Percentiles rank a stretch among this genome's conserved stretches.
Conservation (phyloP, 73 alveolate species). For the Symbiodinium pilosum region DNA sequence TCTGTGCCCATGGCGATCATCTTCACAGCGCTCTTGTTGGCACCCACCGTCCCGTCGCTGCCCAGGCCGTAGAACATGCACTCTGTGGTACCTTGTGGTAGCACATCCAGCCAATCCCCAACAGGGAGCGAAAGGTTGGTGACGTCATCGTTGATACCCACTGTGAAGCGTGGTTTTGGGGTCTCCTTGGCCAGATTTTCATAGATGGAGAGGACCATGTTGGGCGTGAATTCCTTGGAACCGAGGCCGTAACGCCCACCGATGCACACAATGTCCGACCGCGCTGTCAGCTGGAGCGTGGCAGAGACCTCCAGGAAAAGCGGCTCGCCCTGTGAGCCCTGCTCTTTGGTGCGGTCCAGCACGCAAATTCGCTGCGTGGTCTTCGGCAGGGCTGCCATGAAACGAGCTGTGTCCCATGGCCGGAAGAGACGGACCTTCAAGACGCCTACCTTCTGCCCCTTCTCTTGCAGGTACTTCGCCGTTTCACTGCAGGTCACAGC, state of each 20-base stretch:
- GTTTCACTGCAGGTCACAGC: slow-evolving; percentile 90
- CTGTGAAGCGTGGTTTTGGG: slow-evolving; percentile 95
- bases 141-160: slow-evolving; percentile 91
- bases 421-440: slow-evolving; percentile 92
- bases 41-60: slow-evolving; percentile 95
- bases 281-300: slow-evolving; percentile 1
- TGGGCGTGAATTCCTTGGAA: slow-evolving; percentile 89
- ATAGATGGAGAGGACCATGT: slow-evolving; percentile 34
- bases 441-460: slow-evolving; percentile 75
- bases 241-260: slow-evolving; percentile 94
- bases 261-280: slow-evolving; percentile 12
- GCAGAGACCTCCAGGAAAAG: slow-evolving; percentile 45
- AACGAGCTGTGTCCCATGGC: slow-evolving; percentile 62
- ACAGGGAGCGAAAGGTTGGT: slow-evolving; percentile 62
- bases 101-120: slow-evolving; percentile 67
- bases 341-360: slow-evolving; percentile 93
- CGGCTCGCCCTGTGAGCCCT: slow-evolving; percentile 90
- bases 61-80: slow-evolving; percentile 89
- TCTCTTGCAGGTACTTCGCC: slow-evolving; percentile 52
- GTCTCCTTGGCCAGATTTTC: slow-evolving; percentile 49
- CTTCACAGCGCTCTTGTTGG: slow-evolving; percentile 95
- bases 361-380: slow-evolving; percentile 67
- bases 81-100: slow-evolving; percentile 81
- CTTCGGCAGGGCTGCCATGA: slow-evolving; percentile 70
- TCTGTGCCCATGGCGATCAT: slow-evolving; percentile 77